Conservation (phyloP, 192 early-diverging fungal species). For the Phycomyces blakesleeanus region DNA sequence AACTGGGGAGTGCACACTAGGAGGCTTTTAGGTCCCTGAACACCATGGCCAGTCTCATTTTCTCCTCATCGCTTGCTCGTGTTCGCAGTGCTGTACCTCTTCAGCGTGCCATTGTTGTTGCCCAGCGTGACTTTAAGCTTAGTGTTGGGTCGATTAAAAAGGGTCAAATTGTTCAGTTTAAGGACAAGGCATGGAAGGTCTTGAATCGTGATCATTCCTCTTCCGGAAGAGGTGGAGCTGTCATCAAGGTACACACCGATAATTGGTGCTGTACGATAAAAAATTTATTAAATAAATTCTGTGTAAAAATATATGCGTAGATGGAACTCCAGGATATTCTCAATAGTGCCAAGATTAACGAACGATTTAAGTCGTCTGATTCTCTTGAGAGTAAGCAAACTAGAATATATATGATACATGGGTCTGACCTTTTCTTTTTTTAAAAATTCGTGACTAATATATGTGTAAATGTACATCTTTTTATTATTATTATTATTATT, state of each 20-base stretch:
- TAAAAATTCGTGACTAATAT: background rate
- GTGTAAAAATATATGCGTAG: slow-evolving; percentile 23
- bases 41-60: slow-evolving; percentile 5
- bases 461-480: background rate
- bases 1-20: background rate
- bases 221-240: slow-evolving; percentile 64
- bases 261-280: background rate
- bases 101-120: background rate
- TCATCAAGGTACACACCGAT: slow-evolving; percentile 48
- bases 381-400: slow-evolving; percentile 50
- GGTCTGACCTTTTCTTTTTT: background rate
- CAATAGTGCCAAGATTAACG: slow-evolving; percentile 50
- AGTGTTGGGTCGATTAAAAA: slow-evolving; percentile 53
- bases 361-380: slow-evolving; percentile 70
- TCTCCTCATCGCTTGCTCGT: background rate
- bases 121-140: slow-evolving; percentile 45
- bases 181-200: slow-evolving; percentile 65
- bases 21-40: too few relatives aligned
- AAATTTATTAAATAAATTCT: too few relatives aligned
- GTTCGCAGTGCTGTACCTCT: slow-evolving; percentile 1
- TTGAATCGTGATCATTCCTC: slow-evolving; percentile 58
- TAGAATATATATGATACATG: background rate
- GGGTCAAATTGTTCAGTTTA: slow-evolving; percentile 67
- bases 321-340: slow-evolving; percentile 69
- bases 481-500: too few relatives aligned